Evolutionary conservation across 1,139 yeast species (phyloP), one percentile per base, ranked within the genome.

Genomic region (Meyerozyma sp.): DNA sequence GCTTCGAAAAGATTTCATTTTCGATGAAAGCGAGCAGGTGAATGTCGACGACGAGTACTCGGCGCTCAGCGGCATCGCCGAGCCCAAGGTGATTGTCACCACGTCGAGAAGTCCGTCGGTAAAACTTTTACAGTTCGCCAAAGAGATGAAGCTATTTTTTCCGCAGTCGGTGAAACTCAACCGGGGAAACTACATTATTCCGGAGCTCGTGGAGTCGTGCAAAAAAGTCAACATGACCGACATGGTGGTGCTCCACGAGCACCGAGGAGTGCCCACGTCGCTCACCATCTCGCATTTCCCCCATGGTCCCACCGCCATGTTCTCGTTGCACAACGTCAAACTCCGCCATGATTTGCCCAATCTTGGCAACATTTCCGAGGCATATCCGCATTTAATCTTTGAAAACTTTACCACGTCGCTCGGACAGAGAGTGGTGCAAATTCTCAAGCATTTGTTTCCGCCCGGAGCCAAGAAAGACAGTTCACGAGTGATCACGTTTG

Each of bases 231-330:
- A 82, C 32, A 81, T 93, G 9, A 84, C 95, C 2, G 99, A 93
- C 61, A 68, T 94, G 56, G 72, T 93, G 20, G 75, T 94, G 6
- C 67, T 94, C 35, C 98, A 93, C 63, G 99, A 93, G 63, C 98
- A 93, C 65, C 78, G 99, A 65, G 99, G 99, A 77, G 93, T 89
- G 0, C 99, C 99, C 42, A 90, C 97, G 0, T 88, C 97, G 1
- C 59, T 93, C 47, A 93, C 98, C 1, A 70, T 93, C 30, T 84
- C 95, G 37, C 99, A 93, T 71, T 87, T 94, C 63, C 99, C 98
- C 5, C 96, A 93, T 62, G 99, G 99, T 0, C 99, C 98, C 23
- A 87, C 97, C 4, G 95, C 95, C 32, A 84, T 87, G 36, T 94
- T 93, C 70, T 88, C 98, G 6, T 72, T 93, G 48, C 98, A 93